Evolutionary conservation across 73 alveolate genomes (phyloP).

Genomic region (Uronychia setigera): DNA sequence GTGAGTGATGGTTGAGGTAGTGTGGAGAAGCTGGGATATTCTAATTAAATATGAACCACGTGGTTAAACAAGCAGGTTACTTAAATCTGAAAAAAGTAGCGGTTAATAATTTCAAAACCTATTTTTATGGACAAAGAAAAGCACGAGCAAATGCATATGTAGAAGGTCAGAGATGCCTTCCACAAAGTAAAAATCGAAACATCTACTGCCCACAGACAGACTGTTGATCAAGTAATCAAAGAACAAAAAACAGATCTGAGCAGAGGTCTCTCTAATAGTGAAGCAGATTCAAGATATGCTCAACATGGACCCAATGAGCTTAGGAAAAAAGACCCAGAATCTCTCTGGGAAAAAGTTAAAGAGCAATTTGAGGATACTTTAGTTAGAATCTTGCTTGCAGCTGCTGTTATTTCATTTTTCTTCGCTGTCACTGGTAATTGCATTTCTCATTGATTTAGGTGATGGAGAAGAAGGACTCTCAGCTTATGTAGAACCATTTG

Average conservation of each 20-base stretch:
- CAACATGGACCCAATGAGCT: conserved; percentile 90
- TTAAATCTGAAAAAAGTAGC: too few relatives aligned
- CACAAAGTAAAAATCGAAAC: too few relatives aligned
- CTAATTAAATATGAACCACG: too few relatives aligned
- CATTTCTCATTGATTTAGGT: conserved; percentile 31
- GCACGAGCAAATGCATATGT: too few relatives aligned
- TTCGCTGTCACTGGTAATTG: conserved; percentile 68
- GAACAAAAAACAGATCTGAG: conserved; percentile 45
- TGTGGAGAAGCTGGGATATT: too few relatives aligned
- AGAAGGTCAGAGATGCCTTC: too few relatives aligned
- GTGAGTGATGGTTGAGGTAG: too few relatives aligned
- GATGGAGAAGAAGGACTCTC: conserved; percentile 79
- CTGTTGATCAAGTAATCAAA: conserved; percentile 56
- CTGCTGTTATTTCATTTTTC: conserved; percentile 94
- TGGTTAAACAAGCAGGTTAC: too few relatives aligned
- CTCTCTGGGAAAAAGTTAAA: conserved; percentile 88
- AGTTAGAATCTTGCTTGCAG: conserved; percentile 90
- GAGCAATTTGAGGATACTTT: conserved; percentile 93
- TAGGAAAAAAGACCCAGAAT: conserved; percentile 84
- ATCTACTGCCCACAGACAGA: conserved; percentile 62
- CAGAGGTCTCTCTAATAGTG: conserved; percentile 76
- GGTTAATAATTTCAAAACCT: too few relatives aligned
- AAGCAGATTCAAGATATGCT: conserved; percentile 62
- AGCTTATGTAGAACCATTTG: conserved; percentile 96
- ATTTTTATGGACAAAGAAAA: too few relatives aligned